phyloP scores from a whole-genome alignment of 169 alveolate genomes.

The Condylostoma magnum region DNA sequence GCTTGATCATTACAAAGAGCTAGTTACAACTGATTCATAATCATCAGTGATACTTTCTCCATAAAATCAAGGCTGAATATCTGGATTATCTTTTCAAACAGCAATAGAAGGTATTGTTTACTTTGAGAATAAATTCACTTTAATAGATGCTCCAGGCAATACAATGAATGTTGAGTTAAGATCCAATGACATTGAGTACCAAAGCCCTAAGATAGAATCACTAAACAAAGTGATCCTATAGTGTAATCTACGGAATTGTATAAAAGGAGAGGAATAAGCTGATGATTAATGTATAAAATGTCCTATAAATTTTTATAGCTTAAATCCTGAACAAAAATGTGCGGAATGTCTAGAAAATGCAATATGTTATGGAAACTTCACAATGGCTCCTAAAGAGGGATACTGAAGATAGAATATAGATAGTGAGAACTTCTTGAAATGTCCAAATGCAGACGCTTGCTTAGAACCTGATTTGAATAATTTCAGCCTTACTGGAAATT shows the following conservation, averaged over 20 bases:
- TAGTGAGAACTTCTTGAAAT: conserved; percentile 31
- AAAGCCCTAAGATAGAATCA: no score
- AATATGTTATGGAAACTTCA: conserved; percentile 46
- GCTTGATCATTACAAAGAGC: no score
- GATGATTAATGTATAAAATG: neutral
- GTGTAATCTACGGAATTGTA: conserved; percentile 9
- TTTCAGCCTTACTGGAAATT: conserved; percentile 38
- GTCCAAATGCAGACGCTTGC: conserved; percentile 42
- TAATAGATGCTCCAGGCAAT: no score
- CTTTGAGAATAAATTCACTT: no score
- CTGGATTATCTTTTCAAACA: no score
- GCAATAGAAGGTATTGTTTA: no score
- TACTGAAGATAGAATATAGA: conserved; percentile 43
- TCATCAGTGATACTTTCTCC: no score
- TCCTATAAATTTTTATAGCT: neutral
- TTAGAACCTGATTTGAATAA: conserved; percentile 37
- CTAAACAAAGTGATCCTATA: no score
- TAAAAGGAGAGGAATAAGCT: neutral
- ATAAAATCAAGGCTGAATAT: no score
- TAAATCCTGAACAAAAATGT: neutral
- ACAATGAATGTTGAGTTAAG: no score
- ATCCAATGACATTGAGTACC: no score
- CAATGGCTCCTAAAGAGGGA: conserved; percentile 46
- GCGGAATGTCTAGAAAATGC: conserved; percentile 27
- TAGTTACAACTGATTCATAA: no score